phyloP scores from a whole-genome alignment of 192 early-diverging fungal species.

The Funneliformis mosseae region DNA sequence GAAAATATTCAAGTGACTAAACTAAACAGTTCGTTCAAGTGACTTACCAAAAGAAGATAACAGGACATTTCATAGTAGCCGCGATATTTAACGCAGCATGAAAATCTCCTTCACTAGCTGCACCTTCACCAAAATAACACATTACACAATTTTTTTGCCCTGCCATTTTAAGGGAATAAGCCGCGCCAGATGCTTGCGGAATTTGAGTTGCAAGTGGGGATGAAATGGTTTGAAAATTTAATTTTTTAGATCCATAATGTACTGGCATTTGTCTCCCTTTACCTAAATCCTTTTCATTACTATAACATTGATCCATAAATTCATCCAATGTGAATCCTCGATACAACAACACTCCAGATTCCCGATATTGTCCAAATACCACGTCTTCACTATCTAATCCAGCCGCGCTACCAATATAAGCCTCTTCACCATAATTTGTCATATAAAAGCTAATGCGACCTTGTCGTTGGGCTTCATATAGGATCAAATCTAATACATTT shows the following conservation, averaged over 20 bases:
- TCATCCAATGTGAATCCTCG: constrained; percentile 92
- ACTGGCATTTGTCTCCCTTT: constrained; percentile 99
- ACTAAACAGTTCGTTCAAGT: not conserved
- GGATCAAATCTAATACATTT: constrained; percentile 89
- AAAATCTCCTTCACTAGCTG: constrained; percentile 97
- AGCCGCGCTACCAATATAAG: constrained; percentile 88
- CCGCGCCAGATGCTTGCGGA: constrained; percentile 96
- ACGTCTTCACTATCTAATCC: constrained; percentile 84
- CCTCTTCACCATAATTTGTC: constrained; percentile 99
- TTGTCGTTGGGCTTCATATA: constrained; percentile 98
- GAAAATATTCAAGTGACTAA: not conserved
- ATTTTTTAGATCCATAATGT: constrained; percentile 86
- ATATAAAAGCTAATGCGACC: constrained; percentile 99
- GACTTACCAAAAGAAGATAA: constrained; percentile 89
- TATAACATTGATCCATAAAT: constrained; percentile 97
- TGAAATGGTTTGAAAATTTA: constrained; percentile 95
- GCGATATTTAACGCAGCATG: constrained; percentile 98
- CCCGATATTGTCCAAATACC: constrained; percentile 97
- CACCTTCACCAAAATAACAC: constrained; percentile 98
- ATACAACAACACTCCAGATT: constrained; percentile 91
- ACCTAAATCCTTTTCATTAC: constrained; percentile 83
- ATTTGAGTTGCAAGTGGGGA: constrained; percentile 96
- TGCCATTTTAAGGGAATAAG: constrained; percentile 88
- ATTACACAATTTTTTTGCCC: constrained; percentile 79
- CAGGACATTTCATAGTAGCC: constrained; percentile 85